Percentiles rank a stretch among this genome's conserved stretches.
Conservation (phyloP, 2,329 filamentous ascomycete species). For the Neonectria punicea region DNA sequence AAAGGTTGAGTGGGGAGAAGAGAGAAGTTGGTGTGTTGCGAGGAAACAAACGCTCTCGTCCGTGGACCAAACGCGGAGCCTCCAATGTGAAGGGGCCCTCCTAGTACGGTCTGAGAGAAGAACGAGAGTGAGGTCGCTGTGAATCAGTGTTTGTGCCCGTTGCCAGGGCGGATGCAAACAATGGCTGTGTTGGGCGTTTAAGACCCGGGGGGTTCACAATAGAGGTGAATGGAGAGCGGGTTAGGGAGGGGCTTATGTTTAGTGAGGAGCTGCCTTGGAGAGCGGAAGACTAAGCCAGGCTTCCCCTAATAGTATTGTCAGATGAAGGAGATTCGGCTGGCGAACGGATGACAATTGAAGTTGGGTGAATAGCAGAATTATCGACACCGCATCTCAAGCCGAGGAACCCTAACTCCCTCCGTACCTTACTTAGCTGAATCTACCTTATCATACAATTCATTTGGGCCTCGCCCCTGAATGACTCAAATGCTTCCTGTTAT, state of each 20-base stretch:
- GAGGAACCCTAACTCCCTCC: neutral
- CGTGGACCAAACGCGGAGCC: neutral
- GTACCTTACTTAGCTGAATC: neutral
- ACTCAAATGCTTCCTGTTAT: neutral
- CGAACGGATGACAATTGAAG: neutral
- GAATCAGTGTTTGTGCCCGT: constrained; percentile 1
- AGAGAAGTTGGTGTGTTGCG: neutral
- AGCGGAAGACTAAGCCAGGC: neutral
- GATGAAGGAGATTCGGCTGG: neutral
- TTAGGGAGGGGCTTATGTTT: neutral
- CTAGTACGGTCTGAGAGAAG: neutral
- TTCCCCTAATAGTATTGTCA: neutral
- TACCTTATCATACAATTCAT: no score
- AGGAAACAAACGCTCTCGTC: neutral
- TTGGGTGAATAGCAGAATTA: neutral
- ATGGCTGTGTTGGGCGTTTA: neutral
- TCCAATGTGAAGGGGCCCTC: neutral
- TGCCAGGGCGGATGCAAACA: neutral
- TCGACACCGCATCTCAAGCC: neutral
- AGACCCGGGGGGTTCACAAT: neutral
- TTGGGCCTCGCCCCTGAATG: neutral
- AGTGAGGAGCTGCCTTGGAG: neutral
- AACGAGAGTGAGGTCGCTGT: neutral
- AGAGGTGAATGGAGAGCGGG: neutral
- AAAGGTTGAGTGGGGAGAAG: neutral